These are phyloP conservation scores for Cercophora scortea DNA, from an alignment of 495 filamentous ascomycete species.

Conservation along the genomic window DNA sequence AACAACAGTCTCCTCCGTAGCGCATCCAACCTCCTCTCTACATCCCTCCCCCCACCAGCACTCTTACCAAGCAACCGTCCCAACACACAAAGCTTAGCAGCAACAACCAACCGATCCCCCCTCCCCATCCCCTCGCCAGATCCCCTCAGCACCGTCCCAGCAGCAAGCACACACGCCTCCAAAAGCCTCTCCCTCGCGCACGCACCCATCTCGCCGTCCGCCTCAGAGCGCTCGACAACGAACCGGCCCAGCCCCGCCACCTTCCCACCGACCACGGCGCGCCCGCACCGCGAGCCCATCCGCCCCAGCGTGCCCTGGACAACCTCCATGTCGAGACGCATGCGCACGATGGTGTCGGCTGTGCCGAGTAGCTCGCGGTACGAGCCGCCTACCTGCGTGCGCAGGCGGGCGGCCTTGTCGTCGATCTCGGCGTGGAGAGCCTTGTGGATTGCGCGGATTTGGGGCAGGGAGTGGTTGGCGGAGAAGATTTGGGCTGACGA, in stretches of 20 bases:
- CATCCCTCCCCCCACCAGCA: constrained; percentile 42
- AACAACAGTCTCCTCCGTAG: constrained; percentile 52
- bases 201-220: constrained; percentile 31
- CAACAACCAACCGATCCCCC: constrained; percentile 51
- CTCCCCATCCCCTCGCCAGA: not conserved
- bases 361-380: constrained; percentile 91
- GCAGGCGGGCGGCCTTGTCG: constrained; percentile 80
- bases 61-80: constrained; percentile 43
- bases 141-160: constrained; percentile 36
- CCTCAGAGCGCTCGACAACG: constrained; percentile 28
- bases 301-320: constrained; percentile 63
- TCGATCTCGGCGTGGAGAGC: constrained; percentile 49
- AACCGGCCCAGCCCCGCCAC: constrained; percentile 54
- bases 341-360: constrained; percentile 82
- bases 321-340: constrained; percentile 68
- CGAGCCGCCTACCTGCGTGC: constrained; percentile 84
- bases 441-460: constrained; percentile 53
- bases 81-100: constrained; percentile 78
- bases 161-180: constrained; percentile 28
- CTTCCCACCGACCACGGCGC: constrained; percentile 61
- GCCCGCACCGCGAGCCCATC: constrained; percentile 73
- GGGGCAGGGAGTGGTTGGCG: constrained; percentile 54
- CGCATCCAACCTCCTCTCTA: constrained; percentile 53
- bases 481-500: constrained; percentile 74
- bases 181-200: constrained; percentile 34